These are phyloP conservation scores for Curvularia sp. DNA, from an alignment of 2,329 filamentous ascomycete genomes.

Conservation along the genomic window DNA sequence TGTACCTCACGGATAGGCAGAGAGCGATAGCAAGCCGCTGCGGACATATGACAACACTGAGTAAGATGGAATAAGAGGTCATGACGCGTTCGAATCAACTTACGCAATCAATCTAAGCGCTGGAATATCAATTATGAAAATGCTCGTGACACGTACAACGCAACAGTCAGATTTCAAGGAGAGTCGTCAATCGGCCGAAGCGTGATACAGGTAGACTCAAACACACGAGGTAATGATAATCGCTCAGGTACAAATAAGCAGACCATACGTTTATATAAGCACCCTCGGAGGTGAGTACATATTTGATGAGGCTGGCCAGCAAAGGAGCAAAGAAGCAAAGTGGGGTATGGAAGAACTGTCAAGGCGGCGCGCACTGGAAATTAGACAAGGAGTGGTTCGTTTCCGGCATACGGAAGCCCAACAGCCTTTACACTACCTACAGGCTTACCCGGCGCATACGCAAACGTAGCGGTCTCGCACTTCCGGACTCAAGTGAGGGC, in stretches of 20 bases:
- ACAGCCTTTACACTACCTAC: constrained; percentile 1
- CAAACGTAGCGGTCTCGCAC: constrained; percentile 9
- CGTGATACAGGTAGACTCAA: neutral
- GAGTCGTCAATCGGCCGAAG: neutral
- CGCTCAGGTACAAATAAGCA: neutral
- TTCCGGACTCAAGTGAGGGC: constrained; percentile 8
- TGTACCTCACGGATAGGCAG: neutral
- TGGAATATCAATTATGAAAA: neutral
- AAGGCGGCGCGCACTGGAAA: constrained; percentile 6
- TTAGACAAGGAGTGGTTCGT: neutral
- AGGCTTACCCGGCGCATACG: constrained; percentile 16
- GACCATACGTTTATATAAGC: neutral
- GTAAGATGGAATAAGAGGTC: neutral
- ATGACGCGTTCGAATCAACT: neutral
- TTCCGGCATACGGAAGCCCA: neutral
- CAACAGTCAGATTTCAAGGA: neutral
- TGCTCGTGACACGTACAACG: constrained; percentile 3
- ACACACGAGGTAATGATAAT: neutral
- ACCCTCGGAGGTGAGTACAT: no score
- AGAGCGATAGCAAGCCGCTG: neutral
- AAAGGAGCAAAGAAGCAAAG: neutral
- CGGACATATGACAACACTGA: neutral
- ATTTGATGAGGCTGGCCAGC: neutral
- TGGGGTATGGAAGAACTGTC: neutral
- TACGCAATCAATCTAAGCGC: constrained; percentile 6